Conservation (phyloP, 2,329 filamentous ascomycete genomes). For the Pseudopyrenochaeta lycopersici region DNA sequence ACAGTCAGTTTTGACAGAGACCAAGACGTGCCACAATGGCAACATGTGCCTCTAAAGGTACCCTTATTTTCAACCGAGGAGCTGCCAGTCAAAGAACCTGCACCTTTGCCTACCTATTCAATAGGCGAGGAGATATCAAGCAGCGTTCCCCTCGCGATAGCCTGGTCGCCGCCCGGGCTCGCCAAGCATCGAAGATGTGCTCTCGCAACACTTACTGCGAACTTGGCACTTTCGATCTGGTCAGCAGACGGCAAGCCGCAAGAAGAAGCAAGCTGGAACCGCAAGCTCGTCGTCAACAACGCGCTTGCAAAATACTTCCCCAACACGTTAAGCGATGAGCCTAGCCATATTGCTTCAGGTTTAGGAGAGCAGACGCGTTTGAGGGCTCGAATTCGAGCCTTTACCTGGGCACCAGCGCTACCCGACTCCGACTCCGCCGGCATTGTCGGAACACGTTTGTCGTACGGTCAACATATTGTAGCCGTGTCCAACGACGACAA, state of each 20-base stretch:
- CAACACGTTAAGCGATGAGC: conserved; percentile 11
- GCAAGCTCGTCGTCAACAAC: conserved; percentile 63
- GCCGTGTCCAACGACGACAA: conserved; percentile 54
- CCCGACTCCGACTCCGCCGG: conserved; percentile 13
- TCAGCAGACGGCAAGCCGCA: conserved; percentile 56
- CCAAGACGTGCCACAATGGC: conserved; percentile 45
- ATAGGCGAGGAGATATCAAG: conserved; percentile 67
- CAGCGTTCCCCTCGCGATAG: conserved; percentile 58
- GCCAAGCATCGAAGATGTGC: conserved; percentile 63
- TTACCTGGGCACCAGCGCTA: conserved; percentile 51
- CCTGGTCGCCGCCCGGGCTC: conserved; percentile 67
- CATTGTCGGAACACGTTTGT: conserved; percentile 35
- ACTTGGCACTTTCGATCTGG: conserved; percentile 66
- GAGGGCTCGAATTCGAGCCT: conserved; percentile 51
- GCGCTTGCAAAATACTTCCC: conserved; percentile 53
- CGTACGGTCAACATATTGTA: conserved; percentile 43
- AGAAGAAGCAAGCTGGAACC: conserved; percentile 59
- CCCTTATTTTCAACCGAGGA: conserved; percentile 64
- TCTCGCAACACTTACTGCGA: conserved; percentile 65
- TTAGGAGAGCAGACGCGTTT: conserved; percentile 47
- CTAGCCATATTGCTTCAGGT: conserved; percentile 20
- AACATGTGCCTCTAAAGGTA: conserved; percentile 54
- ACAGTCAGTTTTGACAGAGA: conserved; percentile 36
- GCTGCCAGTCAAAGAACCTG: conserved; percentile 55
- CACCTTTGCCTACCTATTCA: conserved; percentile 60